phyloP scores from a whole-genome alignment of 208 protist genomes.

The Acanthamoeba comandoni region DNA sequence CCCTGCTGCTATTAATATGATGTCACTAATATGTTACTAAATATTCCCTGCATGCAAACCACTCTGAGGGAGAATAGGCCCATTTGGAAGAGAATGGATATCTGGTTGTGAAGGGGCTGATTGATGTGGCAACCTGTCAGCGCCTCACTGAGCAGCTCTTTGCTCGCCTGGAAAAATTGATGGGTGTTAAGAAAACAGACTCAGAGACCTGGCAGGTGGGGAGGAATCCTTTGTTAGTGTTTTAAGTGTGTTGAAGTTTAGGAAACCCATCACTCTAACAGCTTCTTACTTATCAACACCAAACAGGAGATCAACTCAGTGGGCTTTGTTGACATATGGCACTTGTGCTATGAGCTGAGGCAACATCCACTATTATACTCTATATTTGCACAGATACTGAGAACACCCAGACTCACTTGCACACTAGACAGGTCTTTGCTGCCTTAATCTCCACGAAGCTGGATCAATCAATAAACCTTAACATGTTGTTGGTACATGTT shows the following conservation, averaged over 20 bases:
- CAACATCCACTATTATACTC: constrained; percentile 33
- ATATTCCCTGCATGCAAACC: too few species aligned
- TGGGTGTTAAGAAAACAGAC: neutral
- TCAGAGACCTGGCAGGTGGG: neutral
- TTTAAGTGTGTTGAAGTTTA: neutral
- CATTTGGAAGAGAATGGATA: constrained; percentile 62
- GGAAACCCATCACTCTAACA: too few species aligned
- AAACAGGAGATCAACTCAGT: constrained; percentile 27
- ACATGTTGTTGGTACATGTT: neutral
- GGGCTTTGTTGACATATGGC: constrained; percentile 63
- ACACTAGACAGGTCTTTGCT: constrained; percentile 5
- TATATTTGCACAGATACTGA: constrained; percentile 59
- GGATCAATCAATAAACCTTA: neutral
- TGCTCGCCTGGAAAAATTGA: neutral
- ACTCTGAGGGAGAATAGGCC: neutral
- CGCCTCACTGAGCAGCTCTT: constrained; percentile 55
- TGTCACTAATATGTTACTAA: neutral
- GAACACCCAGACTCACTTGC: neutral
- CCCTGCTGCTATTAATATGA: neutral
- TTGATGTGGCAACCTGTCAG: constrained; percentile 12
- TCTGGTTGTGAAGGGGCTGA: neutral
- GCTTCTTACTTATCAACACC: neutral
- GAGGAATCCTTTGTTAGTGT: neutral
- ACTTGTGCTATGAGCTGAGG: constrained; percentile 14
- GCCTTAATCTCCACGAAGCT: neutral